A percentile compares a stretch with the other conserved stretches of the same genome.
Evolutionary conservation across 768 basidiomycete species (phyloP).

Genomic region (Clathrus columnatus): DNA sequence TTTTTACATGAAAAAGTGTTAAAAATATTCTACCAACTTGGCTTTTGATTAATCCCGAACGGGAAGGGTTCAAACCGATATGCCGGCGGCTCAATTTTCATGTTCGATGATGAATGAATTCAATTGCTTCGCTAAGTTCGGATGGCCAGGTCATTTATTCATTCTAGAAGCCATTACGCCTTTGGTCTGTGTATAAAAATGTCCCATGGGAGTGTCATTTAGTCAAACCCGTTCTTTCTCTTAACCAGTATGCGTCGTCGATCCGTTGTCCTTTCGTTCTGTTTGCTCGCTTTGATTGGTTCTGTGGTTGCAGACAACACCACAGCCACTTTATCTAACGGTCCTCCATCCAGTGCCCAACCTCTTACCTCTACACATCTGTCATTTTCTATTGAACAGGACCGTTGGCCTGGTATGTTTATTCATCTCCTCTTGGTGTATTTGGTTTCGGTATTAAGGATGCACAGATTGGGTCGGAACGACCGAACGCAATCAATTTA

Average conservation of each 20-base stretch:
- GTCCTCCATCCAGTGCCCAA: not conserved
- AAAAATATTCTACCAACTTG: too few relatives aligned
- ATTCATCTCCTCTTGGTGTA: not conserved
- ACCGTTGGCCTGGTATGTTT: constrained; percentile 9
- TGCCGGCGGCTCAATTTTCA: too few relatives aligned
- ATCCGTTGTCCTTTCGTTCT: not conserved
- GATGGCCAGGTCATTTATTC: too few relatives aligned
- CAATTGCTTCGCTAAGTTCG: too few relatives aligned
- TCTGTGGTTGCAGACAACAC: not conserved
- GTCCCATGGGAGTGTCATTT: too few relatives aligned
- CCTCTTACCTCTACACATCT: constrained; percentile 8
- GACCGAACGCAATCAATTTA: constrained; percentile 43
- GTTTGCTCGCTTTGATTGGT: not conserved
- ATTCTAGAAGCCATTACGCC: too few relatives aligned
- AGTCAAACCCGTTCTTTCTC: too few relatives aligned
- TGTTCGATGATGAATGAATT: too few relatives aligned
- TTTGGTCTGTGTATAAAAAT: too few relatives aligned
- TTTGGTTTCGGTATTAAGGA: not conserved
- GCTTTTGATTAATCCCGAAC: too few relatives aligned
- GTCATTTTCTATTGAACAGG: constrained; percentile 5
- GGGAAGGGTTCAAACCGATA: too few relatives aligned
- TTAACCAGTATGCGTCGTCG: not conserved
- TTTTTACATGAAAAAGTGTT: too few relatives aligned
- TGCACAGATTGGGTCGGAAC: constrained; percentile 51
- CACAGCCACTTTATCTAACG: not conserved